These are phyloP conservation scores for Gossypium stocksii DNA, from an alignment of 345 rosid species.

Conservation along the genomic window DNA sequence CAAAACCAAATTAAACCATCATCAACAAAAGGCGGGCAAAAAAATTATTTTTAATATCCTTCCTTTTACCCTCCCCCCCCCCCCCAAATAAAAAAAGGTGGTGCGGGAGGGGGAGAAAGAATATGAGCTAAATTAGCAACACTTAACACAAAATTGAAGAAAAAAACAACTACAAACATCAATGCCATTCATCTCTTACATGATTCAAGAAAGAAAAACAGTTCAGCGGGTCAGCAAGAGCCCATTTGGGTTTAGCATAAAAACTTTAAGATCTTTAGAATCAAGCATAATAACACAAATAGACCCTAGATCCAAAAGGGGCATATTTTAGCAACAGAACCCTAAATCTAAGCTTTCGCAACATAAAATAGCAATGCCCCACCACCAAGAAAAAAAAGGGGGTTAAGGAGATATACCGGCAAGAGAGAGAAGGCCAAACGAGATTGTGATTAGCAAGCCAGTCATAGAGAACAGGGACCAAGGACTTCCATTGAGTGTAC, in stretches of 20 bases:
- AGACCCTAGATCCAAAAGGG: neutral
- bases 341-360: neutral
- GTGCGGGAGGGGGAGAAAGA: neutral
- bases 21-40: neutral
- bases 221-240: neutral
- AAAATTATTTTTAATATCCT: no score
- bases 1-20: constrained; percentile 14
- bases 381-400: constrained; percentile 14
- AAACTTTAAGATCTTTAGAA: constrained; percentile 9
- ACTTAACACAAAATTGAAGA: neutral
- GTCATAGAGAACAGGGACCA: constrained; percentile 94
- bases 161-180: neutral
- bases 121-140: neutral
- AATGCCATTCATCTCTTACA: neutral
- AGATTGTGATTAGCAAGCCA: constrained; percentile 99
- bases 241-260: neutral
- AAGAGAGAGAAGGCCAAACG: constrained; percentile 99
- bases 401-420: constrained; percentile 49
- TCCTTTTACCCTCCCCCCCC: no score
- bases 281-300: neutral
- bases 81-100: no score
- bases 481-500: constrained; percentile 92
- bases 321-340: neutral
- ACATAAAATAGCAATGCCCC: neutral
- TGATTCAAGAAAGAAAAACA: neutral